Evolutionary conservation across 202 grass and related monocot species (phyloP), one percentile per base, ranked within the genome.

Genomic region (Bolboschoenoplectus hybrid): DNA sequence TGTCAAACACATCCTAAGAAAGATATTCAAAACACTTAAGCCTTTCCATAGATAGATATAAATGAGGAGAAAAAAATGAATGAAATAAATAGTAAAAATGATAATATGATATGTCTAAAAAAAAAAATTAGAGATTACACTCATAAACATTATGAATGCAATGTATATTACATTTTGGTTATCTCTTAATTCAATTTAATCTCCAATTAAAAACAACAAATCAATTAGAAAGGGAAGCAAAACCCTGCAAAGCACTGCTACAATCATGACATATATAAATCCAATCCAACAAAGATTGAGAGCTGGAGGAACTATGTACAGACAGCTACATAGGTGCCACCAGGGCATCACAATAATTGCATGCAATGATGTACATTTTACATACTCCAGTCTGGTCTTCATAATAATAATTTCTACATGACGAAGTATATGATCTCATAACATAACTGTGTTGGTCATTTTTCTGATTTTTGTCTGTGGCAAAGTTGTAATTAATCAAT

Each of bases 281-380:
- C 2, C 5, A 35, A 72, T 72, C 68, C 71, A 75, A 52, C 71
- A 74, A 32, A 74, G 46, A 74, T 74, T 74, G 71, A 71, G 17
- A 71, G 9, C 36, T 67, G 65, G 65, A 5, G 63, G 36, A 56
- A 9, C 36, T 73, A 73, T 16, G 11, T 11, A 49, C 39, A 44
- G 67, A 49, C 39, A 44, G 67, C 67, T 71, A 4, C 14, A 44
- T 19, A 72, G 41, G 43, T 5, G 43, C 43, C 41, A 43, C 43
- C 68, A 5, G 43, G 43, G 44, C 17, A 47, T 46, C 68, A 72
- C 51, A 49, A 74, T 74, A 74, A 74, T 74, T 53, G 74, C 34
- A 56, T 56, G 74, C 50, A 77, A 56, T 77, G 74, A 77, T 55
- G 47, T 5, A 56, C 20, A 56, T 38, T 55, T 20, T 5, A 56